Evolutionary conservation across 1,139 yeast species (phyloP), one percentile per base, ranked within the genome.

Genomic region (Groenewaldozyma auringiensis): DNA sequence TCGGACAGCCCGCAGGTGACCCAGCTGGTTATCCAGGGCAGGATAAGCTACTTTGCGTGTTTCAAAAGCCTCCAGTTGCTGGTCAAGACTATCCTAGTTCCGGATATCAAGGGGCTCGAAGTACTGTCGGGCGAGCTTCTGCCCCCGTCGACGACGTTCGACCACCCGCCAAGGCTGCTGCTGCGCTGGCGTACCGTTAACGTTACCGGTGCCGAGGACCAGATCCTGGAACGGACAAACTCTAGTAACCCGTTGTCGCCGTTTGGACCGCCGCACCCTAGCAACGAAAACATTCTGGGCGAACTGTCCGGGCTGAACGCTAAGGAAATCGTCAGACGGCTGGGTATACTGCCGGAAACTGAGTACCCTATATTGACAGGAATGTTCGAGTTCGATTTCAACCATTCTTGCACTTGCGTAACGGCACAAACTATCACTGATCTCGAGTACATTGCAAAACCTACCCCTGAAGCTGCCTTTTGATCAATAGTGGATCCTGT

Each of bases 371-470:
- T 78, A 2, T 61, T 81, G 13, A 72, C 76, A 43, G 96, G 96
- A 1, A 67, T 83, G 6, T 86, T 87, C 60, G 76, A 85, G 31
- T 86, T 86, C 60, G 94, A 84, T 56, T 70, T 87, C 50, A 78
- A 74, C 58, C 69, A 70, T 13, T 69, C 71, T 29, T 81, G 84
- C 62, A 73, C 76, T 45, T 60, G 70, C 50, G 76, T 87, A 21
- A 47, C 71, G 27, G 85, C 80, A n/a, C 92, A 86, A 60, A 81
- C 88, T 1, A 73, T 87, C 40, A 94, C 86, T 53, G 79, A 84
- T 57, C 74, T 87, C 48, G 86, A 84, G 57, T 73, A 84, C 50
- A 66, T 81, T 43, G 83, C 63, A 8, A 52, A 55, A 40, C 60
- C 59, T 3, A 44, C 41, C 11, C 38, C 43, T 14, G 39, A 37